Percentiles rank a stretch among this genome's conserved stretches.
phyloP scores from a whole-genome alignment of 768 basidiomycete genomes.

The Tricholoma terreum region DNA sequence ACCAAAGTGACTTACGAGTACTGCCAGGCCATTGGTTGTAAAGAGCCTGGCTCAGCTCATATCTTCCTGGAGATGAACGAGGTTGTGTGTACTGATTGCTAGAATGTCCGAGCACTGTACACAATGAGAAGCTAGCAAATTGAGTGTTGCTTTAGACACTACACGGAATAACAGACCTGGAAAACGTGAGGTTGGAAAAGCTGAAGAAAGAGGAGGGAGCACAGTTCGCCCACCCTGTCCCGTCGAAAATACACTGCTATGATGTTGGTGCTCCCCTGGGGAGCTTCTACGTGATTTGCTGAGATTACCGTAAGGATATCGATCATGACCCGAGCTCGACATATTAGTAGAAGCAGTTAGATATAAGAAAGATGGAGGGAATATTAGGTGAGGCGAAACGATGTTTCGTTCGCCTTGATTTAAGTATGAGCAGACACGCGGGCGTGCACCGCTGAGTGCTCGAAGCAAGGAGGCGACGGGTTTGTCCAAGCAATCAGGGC shows the following conservation, averaged over 20 bases:
- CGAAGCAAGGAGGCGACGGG: slow-evolving; percentile 36
- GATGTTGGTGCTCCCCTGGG: slow-evolving; percentile 63
- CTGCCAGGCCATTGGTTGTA: slow-evolving; percentile 45
- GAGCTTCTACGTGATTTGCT: slow-evolving; percentile 67
- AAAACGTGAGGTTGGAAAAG: slow-evolving; percentile 87
- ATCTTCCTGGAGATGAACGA: slow-evolving; percentile 59
- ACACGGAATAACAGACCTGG: slow-evolving; percentile 74
- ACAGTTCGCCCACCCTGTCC: slow-evolving; percentile 89
- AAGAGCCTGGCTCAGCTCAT: slow-evolving; percentile 51
- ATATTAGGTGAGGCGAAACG: slow-evolving; percentile 51
- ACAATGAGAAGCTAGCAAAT: slow-evolving; percentile 44
- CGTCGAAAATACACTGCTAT: slow-evolving; percentile 61
- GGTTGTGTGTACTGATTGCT: slow-evolving; percentile 60
- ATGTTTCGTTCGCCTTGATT: slow-evolving; percentile 44
- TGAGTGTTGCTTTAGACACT: slow-evolving; percentile 54
- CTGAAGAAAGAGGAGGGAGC: slow-evolving; percentile 81
- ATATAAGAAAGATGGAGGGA: slow-evolving; percentile 53
- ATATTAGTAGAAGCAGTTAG: slow-evolving; percentile 62
- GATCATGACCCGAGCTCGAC: slow-evolving; percentile 72
- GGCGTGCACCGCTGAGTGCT: slow-evolving; percentile 16
- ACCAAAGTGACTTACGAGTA: slow-evolving; percentile 30
- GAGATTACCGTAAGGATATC: slow-evolving; percentile 63
- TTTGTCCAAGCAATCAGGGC: slow-evolving; percentile 40
- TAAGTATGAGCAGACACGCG: slow-evolving; percentile 40
- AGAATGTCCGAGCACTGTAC: slow-evolving; percentile 57